Percentiles rank a stretch among this genome's conserved stretches.
These are phyloP conservation scores for Pseudopithomyces maydicus DNA, from an alignment of 2,329 filamentous ascomycete species.

Conservation along the genomic window DNA sequence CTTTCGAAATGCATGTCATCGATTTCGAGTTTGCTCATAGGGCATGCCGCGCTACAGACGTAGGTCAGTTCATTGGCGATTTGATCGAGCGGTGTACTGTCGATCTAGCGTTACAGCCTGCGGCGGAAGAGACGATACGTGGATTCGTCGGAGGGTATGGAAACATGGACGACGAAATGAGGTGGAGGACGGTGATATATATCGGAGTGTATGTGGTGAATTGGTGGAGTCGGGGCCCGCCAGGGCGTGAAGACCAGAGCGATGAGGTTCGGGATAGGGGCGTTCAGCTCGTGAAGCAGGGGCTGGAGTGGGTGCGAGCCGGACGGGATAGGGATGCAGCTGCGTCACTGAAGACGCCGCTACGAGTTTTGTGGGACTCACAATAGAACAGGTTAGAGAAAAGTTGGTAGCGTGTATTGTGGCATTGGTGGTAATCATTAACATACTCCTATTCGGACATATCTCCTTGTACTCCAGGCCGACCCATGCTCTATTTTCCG, in stretches of 20 bases:
- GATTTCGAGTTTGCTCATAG: conserved; percentile 14
- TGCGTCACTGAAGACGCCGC: background rate
- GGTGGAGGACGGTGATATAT: conserved; percentile 7
- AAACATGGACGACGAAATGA: conserved; percentile 2
- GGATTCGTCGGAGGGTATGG: conserved; percentile 3
- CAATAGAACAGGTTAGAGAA: background rate
- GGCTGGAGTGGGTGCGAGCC: conserved; percentile 3
- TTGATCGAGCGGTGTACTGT: conserved; percentile 8
- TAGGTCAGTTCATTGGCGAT: conserved; percentile 12
- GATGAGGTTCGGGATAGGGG: background rate
- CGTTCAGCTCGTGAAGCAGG: background rate
- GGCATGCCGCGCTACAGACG: conserved; percentile 2
- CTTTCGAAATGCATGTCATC: conserved; percentile 5
- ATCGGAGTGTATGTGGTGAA: conserved; percentile 9
- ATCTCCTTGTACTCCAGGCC: conserved; percentile 1
- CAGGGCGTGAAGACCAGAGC: background rate
- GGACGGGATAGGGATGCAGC: conserved; percentile 6
- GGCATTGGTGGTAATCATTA: background rate
- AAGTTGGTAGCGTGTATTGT: background rate
- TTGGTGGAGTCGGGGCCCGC: conserved; percentile 10
- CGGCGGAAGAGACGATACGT: background rate
- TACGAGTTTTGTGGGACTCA: background rate
- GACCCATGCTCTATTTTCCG: conserved; percentile 11
- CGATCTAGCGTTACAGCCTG: background rate
- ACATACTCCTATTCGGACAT: background rate